phyloP scores from a whole-genome alignment of 2,329 filamentous ascomycete genomes.

The Endoconidiophora polonica region DNA sequence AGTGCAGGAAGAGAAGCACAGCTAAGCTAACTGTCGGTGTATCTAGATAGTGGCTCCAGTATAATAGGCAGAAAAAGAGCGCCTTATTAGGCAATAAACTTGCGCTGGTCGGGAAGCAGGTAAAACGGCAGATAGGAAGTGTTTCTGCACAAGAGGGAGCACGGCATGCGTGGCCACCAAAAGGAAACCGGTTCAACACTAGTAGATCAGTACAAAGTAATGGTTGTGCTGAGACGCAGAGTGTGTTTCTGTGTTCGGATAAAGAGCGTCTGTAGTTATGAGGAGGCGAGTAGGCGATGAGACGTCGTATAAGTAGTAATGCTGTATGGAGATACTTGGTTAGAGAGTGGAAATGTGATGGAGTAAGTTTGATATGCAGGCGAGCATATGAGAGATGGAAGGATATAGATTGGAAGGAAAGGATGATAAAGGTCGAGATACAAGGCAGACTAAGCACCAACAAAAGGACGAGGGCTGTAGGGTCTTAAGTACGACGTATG shows the following conservation, averaged over 20 bases:
- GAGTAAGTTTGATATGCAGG: too few species aligned
- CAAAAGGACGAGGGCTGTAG: not conserved
- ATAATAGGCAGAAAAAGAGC: too few species aligned
- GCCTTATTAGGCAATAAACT: too few species aligned
- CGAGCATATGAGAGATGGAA: too few species aligned
- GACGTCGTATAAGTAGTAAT: too few species aligned
- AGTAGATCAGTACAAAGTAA: not conserved
- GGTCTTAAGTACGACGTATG: slow-evolving; percentile 1
- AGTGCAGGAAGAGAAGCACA: too few species aligned
- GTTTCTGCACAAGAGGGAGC: not conserved
- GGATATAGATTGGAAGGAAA: not conserved
- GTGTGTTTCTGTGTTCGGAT: too few species aligned
- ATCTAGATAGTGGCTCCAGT: too few species aligned
- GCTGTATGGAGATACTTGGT: not conserved
- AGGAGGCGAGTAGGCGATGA: too few species aligned
- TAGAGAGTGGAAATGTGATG: not conserved
- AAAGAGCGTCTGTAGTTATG: not conserved
- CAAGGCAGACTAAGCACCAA: not conserved
- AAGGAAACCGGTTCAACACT: too few species aligned
- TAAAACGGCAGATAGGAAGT: not conserved
- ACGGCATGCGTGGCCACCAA: not conserved
- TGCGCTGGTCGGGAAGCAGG: not conserved
- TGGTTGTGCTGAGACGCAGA: too few species aligned
- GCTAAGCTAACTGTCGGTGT: too few species aligned
- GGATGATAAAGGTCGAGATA: not conserved